These are phyloP conservation scores for Talaromyces islandicus DNA, from an alignment of 2,329 filamentous ascomycete genomes.

Conservation along the genomic window DNA sequence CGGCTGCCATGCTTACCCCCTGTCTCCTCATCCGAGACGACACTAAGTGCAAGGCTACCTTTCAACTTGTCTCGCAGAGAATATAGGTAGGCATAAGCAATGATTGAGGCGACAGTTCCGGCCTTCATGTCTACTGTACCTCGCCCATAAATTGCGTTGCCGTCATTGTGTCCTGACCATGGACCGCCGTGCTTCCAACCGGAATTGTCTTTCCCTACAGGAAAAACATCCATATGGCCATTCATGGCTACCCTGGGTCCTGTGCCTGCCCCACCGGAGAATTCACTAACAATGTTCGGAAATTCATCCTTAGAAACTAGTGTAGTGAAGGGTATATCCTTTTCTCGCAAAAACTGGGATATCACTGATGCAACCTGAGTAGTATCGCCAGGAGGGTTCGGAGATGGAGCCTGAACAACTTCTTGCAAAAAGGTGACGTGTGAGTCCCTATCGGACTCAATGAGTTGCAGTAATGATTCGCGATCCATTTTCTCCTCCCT, in stretches of 20 bases:
- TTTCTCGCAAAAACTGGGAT: constrained; percentile 19
- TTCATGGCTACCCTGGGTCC: constrained; percentile 34
- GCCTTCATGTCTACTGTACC: constrained; percentile 42
- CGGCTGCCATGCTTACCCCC: constrained; percentile 31
- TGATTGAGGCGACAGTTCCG: constrained; percentile 33
- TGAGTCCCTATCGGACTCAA: constrained; percentile 14
- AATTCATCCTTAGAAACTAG: constrained; percentile 24
- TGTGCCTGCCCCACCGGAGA: constrained; percentile 6
- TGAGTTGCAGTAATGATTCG: neutral
- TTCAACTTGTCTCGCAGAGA: constrained; percentile 14
- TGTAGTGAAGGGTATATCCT: constrained; percentile 18
- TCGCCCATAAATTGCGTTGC: constrained; percentile 29
- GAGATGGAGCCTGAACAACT: constrained; percentile 29
- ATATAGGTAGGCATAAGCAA: constrained; percentile 31
- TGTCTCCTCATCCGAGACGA: constrained; percentile 37
- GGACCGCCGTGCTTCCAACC: constrained; percentile 30
- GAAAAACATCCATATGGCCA: constrained; percentile 41
- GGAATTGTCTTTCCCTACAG: constrained; percentile 22
- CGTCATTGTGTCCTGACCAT: constrained; percentile 31
- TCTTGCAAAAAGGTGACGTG: constrained; percentile 27
- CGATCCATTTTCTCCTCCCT: neutral
- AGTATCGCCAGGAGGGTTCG: constrained; percentile 36
- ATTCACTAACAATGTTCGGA: constrained; percentile 31
- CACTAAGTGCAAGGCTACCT: constrained; percentile 22
- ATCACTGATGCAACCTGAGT: constrained; percentile 28